Conservation (phyloP, 2,329 filamentous ascomycete species). For the Laburnicola sp. region DNA sequence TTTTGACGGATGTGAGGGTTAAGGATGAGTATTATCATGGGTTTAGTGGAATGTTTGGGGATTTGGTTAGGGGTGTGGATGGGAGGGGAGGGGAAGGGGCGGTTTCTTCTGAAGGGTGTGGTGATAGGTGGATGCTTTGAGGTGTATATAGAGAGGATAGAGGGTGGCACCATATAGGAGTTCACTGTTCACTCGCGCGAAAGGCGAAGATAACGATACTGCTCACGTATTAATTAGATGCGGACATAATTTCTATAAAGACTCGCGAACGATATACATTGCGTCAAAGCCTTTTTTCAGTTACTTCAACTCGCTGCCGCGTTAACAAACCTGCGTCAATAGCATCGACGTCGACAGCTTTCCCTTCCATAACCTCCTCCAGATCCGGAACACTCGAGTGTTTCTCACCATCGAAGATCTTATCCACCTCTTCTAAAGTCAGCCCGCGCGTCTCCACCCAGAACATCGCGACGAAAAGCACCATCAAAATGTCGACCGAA, state of each 20-base stretch:
- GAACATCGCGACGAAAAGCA: constrained; percentile 43
- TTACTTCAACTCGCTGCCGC: background rate
- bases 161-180: too few species aligned
- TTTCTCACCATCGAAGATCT: constrained; percentile 23
- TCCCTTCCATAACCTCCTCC: constrained; percentile 15
- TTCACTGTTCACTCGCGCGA: too few species aligned
- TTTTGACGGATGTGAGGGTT: constrained; percentile 27
- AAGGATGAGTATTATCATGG: constrained; percentile 36
- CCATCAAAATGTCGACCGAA: constrained; percentile 18
- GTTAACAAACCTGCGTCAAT: background rate
- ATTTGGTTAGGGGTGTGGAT: constrained; percentile 28
- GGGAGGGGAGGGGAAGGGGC: constrained; percentile 1
- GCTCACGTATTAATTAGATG: too few species aligned
- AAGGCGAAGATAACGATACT: too few species aligned
- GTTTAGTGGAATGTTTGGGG: constrained; percentile 29
- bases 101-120: background rate
- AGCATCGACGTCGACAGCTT: constrained; percentile 8
- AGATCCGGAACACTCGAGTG: constrained; percentile 22
- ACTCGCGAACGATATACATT: background rate
- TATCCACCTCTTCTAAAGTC: constrained; percentile 25
- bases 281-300: constrained; percentile 2
- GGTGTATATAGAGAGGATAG: too few species aligned
- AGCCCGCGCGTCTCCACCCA: constrained; percentile 24
- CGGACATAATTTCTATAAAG: background rate
- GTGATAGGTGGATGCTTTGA: too few species aligned